Percentiles rank a stretch among this genome's conserved stretches.
phyloP scores from a whole-genome alignment of 768 basidiomycete species.

The Imleria badia region DNA sequence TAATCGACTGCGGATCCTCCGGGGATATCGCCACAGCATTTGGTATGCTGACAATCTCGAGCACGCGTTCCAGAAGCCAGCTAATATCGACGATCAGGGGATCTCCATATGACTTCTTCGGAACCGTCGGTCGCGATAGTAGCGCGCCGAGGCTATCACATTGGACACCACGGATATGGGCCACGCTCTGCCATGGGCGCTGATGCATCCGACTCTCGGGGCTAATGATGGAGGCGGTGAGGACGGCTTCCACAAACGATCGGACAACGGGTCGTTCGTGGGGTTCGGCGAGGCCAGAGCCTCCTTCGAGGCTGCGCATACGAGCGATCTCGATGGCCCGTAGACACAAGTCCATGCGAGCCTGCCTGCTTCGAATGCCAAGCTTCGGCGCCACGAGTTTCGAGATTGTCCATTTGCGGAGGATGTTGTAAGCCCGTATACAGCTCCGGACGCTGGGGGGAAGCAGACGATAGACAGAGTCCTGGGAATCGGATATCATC shows the following conservation, averaged over 20 bases:
- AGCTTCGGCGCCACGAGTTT: conserved; percentile 65
- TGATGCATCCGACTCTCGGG: conserved; percentile 76
- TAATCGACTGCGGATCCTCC: conserved; percentile 56
- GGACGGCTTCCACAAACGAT: conserved; percentile 78
- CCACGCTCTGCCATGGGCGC: conserved; percentile 78
- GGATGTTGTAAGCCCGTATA: conserved; percentile 69
- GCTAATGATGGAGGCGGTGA: conserved; percentile 74
- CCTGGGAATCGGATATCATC: conserved; percentile 70
- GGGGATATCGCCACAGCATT: conserved; percentile 59
- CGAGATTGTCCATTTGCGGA: conserved; percentile 78
- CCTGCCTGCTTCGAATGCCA: conserved; percentile 61
- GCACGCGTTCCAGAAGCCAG: conserved; percentile 79
- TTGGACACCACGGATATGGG: conserved; percentile 54
- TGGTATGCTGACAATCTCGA: conserved; percentile 75
- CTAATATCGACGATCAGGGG: conserved; percentile 73
- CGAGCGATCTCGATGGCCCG: conserved; percentile 75
- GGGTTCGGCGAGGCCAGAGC: conserved; percentile 32
- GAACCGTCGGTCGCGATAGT: conserved; percentile 49
- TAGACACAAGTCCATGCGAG: conserved; percentile 70
- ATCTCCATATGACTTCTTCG: conserved; percentile 45
- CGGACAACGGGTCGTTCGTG: conserved; percentile 65
- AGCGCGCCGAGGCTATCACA: conserved; percentile 63
- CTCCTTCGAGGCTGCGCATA: conserved; percentile 50
- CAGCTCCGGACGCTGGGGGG: conserved; percentile 77
- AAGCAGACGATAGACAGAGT: conserved; percentile 68